Evolutionary conservation across 1,139 yeast species (phyloP).

Genomic region (Suhomyces guaymorum): DNA sequence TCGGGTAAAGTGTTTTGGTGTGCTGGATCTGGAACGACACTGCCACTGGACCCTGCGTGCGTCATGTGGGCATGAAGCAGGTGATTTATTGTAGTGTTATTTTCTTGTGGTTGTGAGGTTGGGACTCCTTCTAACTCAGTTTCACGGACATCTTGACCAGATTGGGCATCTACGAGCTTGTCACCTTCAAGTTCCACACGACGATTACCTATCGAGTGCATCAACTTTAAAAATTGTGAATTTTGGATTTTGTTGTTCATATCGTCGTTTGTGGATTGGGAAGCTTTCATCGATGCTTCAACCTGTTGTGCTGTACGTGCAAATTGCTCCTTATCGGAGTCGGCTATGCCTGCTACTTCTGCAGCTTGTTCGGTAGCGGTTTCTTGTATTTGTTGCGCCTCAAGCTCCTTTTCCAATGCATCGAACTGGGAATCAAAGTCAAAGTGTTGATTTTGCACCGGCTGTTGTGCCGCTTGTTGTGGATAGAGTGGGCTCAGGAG

Average conservation of each 20-base stretch:
- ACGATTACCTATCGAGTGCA: slow-evolving; percentile 40
- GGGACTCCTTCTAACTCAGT: not conserved
- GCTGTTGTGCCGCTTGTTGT: slow-evolving; percentile 29
- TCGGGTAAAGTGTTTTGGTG: slow-evolving; percentile 37
- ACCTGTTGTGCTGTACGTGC: slow-evolving; percentile 45
- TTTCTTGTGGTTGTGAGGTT: not conserved
- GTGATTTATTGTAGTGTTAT: not conserved
- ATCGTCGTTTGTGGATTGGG: slow-evolving; percentile 22
- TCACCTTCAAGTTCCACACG: slow-evolving; percentile 45
- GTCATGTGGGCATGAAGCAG: not conserved
- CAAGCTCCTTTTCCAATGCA: slow-evolving; percentile 36
- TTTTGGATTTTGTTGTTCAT: slow-evolving; percentile 38
- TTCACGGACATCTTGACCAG: slow-evolving; percentile 22
- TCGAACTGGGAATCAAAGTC: slow-evolving; percentile 39
- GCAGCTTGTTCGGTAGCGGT: slow-evolving; percentile 12
- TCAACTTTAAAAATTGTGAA: slow-evolving; percentile 43
- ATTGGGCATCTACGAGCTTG: slow-evolving; percentile 32
- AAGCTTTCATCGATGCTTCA: slow-evolving; percentile 31
- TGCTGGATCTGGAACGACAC: not conserved
- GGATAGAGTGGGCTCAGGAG: slow-evolving; percentile 17
- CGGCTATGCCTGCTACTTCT: slow-evolving; percentile 10
- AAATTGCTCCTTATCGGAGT: slow-evolving; percentile 36
- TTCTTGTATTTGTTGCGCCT: slow-evolving; percentile 15
- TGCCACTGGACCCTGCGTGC: not conserved
- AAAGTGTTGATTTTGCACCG: slow-evolving; percentile 23